A percentile compares a stretch with the other conserved stretches of the same genome.
Conservation (phyloP, 225 moss, liverwort and hornwort species). For the Pseudisothecium myosuroides region DNA sequence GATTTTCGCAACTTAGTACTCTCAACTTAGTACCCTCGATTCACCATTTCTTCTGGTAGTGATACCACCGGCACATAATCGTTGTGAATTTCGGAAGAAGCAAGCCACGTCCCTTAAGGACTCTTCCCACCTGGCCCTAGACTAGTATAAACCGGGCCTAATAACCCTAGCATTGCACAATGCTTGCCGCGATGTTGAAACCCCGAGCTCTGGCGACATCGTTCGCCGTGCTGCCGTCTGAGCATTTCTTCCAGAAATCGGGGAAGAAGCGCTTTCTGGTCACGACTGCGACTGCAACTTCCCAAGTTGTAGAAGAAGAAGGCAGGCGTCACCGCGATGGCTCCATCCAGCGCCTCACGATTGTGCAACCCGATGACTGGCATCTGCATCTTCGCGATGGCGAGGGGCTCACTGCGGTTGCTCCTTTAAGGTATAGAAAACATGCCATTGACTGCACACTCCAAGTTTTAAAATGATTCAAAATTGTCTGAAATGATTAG, state of each 20-base stretch:
- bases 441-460: background rate
- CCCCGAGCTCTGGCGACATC: conserved; percentile 1
- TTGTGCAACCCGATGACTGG: conserved; percentile 91
- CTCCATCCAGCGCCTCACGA: conserved; percentile 44
- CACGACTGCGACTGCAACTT: background rate
- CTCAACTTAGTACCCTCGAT: background rate
- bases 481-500: background rate
- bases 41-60: background rate
- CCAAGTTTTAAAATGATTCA: background rate
- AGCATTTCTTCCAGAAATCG: background rate
- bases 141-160: too few species aligned
- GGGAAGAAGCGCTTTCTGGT: background rate
- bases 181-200: conserved; percentile 29
- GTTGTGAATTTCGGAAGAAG: background rate
- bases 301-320: background rate
- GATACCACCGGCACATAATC: background rate
- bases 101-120: background rate
- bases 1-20: background rate
- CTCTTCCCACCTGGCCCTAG: too few species aligned
- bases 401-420: conserved; percentile 76
- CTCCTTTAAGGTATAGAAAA: conserved; percentile 54
- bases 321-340: background rate
- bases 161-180: background rate
- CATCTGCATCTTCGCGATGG: conserved; percentile 95
- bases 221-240: background rate